Conservation (phyloP, 2,329 filamentous ascomycete species). For the Cercospora sp. region DNA sequence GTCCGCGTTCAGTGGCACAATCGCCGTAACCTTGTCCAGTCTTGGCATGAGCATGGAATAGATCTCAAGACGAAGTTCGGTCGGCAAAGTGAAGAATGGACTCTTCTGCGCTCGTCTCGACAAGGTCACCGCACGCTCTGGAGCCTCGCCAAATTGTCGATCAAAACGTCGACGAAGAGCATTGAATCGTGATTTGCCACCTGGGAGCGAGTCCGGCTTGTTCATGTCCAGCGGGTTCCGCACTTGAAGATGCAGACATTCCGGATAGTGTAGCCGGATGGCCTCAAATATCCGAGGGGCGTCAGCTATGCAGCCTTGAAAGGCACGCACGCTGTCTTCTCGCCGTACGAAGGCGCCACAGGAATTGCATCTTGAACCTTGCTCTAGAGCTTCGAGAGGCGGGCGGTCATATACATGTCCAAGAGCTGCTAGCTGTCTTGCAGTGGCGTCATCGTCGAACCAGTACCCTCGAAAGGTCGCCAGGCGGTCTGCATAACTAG, state of each 20-base stretch:
- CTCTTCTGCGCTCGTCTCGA: conserved; percentile 20
- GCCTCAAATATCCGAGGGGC: background rate
- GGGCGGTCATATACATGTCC: conserved; percentile 38
- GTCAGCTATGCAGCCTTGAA: conserved; percentile 23
- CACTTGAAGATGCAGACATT: conserved; percentile 31
- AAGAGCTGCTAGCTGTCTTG: conserved; percentile 34
- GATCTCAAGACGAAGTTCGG: conserved; percentile 63
- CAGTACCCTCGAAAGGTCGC: conserved; percentile 30
- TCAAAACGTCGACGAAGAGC: conserved; percentile 22
- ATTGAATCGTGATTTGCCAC: conserved; percentile 18
- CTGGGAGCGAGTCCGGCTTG: background rate
- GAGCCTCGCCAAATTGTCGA: background rate
- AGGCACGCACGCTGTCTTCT: conserved; percentile 28
- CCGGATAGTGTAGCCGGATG: conserved; percentile 28
- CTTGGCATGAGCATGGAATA: conserved; percentile 44
- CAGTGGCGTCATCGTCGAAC: conserved; percentile 29
- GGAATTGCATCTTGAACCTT: conserved; percentile 34
- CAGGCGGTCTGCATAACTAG: conserved; percentile 17
- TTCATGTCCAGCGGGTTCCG: conserved; percentile 31
- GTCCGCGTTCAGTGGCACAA: conserved; percentile 30
- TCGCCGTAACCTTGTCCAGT: conserved; percentile 27
- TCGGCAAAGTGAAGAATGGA: conserved; percentile 52
- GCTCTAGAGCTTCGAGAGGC: conserved; percentile 34
- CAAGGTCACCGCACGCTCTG: background rate
- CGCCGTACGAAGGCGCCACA: conserved; percentile 34